These are phyloP conservation scores for Penicillium atrosanguineum DNA, from an alignment of 495 filamentous ascomycete species.

Conservation along the genomic window DNA sequence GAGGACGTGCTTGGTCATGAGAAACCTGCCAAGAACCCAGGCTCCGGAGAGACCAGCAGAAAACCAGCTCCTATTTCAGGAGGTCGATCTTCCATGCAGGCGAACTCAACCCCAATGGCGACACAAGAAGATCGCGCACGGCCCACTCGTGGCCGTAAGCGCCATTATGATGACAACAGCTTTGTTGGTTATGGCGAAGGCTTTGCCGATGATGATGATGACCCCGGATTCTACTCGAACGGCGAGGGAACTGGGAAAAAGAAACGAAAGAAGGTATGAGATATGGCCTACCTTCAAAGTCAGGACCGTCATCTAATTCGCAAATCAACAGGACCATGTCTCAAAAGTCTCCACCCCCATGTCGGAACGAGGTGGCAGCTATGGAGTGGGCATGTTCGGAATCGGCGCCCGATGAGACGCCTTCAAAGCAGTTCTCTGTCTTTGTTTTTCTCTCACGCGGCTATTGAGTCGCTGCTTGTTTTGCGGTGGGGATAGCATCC, in stretches of 20 bases:
- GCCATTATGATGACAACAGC: constrained; percentile 65
- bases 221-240: constrained; percentile 46
- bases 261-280: constrained; percentile 53
- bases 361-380: constrained; percentile 45
- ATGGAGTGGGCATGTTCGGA: constrained; percentile 49
- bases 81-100: constrained; percentile 26
- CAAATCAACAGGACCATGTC: constrained; percentile 38
- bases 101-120: constrained; percentile 28
- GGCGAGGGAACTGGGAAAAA: constrained; percentile 45
- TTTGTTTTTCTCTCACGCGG: constrained; percentile 14
- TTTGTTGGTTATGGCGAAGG: constrained; percentile 70
- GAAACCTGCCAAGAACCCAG: constrained; percentile 42
- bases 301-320: not conserved
- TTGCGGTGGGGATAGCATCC: constrained; percentile 10
- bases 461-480: not conserved
- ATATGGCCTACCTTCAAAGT: not conserved
- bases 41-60: constrained; percentile 30
- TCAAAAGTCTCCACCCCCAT: constrained; percentile 44
- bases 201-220: constrained; percentile 58
- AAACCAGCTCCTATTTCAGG: constrained; percentile 37
- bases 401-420: constrained; percentile 42
- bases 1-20: constrained; percentile 59
- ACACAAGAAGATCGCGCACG: constrained; percentile 43
- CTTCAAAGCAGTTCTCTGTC: constrained; percentile 22
- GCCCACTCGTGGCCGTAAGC: constrained; percentile 63